Base-by-base conservation (phyloP, 1,139 yeast genomes). In the Hanseniaspora sp. region DNA sequence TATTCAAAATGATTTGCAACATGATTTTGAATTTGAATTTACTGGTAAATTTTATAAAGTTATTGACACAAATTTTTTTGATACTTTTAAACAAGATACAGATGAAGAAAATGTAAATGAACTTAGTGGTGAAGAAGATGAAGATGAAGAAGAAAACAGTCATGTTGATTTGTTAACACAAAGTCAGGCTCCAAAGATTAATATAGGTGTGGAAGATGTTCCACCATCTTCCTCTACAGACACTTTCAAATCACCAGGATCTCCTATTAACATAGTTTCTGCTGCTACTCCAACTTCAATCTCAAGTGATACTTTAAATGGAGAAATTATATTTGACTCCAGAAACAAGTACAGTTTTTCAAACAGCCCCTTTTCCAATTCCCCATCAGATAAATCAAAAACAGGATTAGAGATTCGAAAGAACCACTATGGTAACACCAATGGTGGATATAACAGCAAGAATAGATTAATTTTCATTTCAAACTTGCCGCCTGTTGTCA, bases 391-490 rank as follows among this genome's bases (percentile, higher is more conserved):
- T 11, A 11, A 33, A 33, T 33, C 11, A 33, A 33, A 33, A 33
- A 3, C 5, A 33, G 11, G 35, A 13, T 13, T 11, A 33, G 11
- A 33, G 35, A 11, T 33, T 13, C 3, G 35, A 11, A 11, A 33
- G 13, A 11, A 2, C 35, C 35, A 33, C 35, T 11, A 5, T 9
- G n/a, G n/a, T n/a, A 48, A 45, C 13, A 13, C 29, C 29, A 23
- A 9, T 17, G 23, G 23, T 23, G 23, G 23, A 23, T 23, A n/a
- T 3, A 52, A 52, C 30, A 96, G 96, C 23, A 92, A 42, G 13
- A 53, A 92, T 68, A 77, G 98, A 66, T 88, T 96, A 0, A 90
- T 92, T 31, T 90, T 87, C 66, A 73, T 92, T 59, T 96, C 96
- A 18, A 86, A 84, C 63, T 75, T 92, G 58, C 95, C 90, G 60